Percentiles rank a stretch among this genome's conserved stretches.
Evolutionary conservation across 441 rosid species (phyloP).

Genomic region (Populus trichocarpa): DNA sequence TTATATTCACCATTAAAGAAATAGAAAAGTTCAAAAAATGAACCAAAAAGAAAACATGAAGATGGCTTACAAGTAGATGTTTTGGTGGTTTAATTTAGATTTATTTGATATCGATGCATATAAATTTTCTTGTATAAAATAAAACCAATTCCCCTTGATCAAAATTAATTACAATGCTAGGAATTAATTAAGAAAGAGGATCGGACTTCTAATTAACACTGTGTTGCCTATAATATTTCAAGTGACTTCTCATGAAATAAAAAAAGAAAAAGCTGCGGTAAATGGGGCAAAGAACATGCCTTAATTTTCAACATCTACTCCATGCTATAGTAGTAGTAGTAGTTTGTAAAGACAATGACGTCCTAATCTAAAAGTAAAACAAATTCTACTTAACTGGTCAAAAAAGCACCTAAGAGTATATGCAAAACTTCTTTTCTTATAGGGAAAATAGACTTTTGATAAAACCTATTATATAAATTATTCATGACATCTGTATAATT

Average conservation of each 20-base stretch:
- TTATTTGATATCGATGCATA: background rate
- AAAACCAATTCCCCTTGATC: background rate
- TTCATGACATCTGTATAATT: background rate
- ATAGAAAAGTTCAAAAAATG: background rate
- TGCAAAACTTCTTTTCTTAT: background rate
- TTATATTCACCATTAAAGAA: background rate
- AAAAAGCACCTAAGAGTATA: background rate
- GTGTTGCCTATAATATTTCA: background rate
- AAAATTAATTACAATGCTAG: background rate
- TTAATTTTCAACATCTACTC: background rate
- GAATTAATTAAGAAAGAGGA: background rate
- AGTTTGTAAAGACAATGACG: background rate
- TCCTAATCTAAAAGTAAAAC: background rate
- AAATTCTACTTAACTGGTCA: background rate
- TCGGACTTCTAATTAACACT: background rate
- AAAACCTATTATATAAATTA: background rate
- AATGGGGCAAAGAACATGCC: background rate
- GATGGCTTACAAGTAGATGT: background rate
- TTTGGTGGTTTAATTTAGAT: background rate
- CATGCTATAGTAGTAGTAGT: background rate
- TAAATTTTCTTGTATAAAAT: background rate
- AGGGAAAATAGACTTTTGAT: background rate
- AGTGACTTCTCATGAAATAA: too few relatives aligned
- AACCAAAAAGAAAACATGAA: background rate
- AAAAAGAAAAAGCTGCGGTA: background rate